Evolutionary conservation across 805 yeast genomes (phyloP).

Genomic region (Wickerhamiella kurtzmanii): DNA sequence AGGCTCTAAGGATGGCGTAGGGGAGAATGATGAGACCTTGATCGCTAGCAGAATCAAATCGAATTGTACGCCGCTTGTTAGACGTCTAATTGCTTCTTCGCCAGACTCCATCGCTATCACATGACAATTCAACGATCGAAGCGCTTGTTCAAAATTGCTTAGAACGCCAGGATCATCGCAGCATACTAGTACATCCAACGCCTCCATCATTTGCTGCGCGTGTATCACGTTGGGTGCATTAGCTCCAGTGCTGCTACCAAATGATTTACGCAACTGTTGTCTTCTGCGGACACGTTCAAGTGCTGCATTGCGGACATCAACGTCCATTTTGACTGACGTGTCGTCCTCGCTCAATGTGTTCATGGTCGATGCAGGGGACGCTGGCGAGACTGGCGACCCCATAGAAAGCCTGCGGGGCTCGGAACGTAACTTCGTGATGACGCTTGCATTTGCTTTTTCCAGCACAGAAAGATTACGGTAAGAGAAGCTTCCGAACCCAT

Average conservation of each 20-base stretch:
- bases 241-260: background rate
- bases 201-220: conserved; percentile 23
- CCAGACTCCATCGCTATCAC: conserved; percentile 69
- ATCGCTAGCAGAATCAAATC: conserved; percentile 61
- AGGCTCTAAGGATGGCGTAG: background rate
- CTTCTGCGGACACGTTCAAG: conserved; percentile 14
- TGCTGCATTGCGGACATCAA: conserved; percentile 13
- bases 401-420: conserved; percentile 34
- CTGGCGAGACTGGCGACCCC: conserved; percentile 1
- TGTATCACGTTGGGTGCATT: background rate
- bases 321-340: background rate
- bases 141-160: conserved; percentile 46
- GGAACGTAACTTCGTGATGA: conserved; percentile 68
- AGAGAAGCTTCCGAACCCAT: conserved; percentile 79
- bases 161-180: conserved; percentile 79
- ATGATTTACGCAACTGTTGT: conserved; percentile 13
- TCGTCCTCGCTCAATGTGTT: background rate
- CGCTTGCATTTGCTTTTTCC: conserved; percentile 89
- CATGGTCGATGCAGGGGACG: background rate
- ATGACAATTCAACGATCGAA: conserved; percentile 62
- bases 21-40: conserved; percentile 4
- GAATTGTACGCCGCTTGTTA: conserved; percentile 60
- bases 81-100: conserved; percentile 67
- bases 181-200: conserved; percentile 51
- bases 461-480: conserved; percentile 80